A percentile compares a stretch with the other conserved stretches of the same genome.
phyloP scores from a whole-genome alignment of 768 basidiomycete species.

The Tulasnella sp. region DNA sequence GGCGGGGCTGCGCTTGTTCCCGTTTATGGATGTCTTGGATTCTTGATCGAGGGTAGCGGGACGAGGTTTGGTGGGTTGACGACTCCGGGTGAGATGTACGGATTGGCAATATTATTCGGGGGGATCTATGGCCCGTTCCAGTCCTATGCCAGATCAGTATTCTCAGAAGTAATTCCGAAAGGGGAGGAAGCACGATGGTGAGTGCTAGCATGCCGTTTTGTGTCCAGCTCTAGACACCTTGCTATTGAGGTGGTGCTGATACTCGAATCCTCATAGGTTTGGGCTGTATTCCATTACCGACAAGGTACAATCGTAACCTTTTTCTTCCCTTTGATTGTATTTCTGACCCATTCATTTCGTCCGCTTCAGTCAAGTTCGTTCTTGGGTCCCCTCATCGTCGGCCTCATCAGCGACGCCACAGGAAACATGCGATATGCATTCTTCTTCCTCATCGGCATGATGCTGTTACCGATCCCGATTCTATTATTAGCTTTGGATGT shows the following conservation, averaged over 20 bases:
- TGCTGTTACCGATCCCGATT: conserved; percentile 71
- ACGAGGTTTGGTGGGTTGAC: conserved; percentile 62
- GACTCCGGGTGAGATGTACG: conserved; percentile 77
- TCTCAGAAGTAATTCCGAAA: conserved; percentile 75
- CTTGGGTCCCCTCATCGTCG: conserved; percentile 81
- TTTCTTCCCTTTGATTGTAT: not conserved
- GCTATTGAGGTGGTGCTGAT: too few relatives aligned
- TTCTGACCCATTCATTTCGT: not conserved
- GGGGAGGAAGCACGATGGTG: conserved; percentile 87
- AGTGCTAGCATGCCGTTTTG: conserved; percentile 18
- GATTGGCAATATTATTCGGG: conserved; percentile 75
- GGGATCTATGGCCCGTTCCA: conserved; percentile 40
- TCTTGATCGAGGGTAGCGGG: conserved; percentile 37
- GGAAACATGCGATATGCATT: conserved; percentile 90
- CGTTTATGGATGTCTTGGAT: conserved; percentile 73
- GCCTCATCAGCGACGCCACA: conserved; percentile 75
- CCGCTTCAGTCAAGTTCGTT: conserved; percentile 73
- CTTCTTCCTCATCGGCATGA: conserved; percentile 74
- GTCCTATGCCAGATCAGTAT: conserved; percentile 77
- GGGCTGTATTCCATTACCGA: conserved; percentile 85
- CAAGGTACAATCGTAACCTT: conserved; percentile 40
- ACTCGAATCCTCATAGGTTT: conserved; percentile 33
- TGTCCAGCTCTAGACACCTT: not conserved
- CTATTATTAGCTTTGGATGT: conserved; percentile 55
- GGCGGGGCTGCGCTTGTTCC: conserved; percentile 57